These are phyloP conservation scores for Pyricularia pennisetigena DNA, from an alignment of 2,329 filamentous ascomycete species.

Conservation along the genomic window DNA sequence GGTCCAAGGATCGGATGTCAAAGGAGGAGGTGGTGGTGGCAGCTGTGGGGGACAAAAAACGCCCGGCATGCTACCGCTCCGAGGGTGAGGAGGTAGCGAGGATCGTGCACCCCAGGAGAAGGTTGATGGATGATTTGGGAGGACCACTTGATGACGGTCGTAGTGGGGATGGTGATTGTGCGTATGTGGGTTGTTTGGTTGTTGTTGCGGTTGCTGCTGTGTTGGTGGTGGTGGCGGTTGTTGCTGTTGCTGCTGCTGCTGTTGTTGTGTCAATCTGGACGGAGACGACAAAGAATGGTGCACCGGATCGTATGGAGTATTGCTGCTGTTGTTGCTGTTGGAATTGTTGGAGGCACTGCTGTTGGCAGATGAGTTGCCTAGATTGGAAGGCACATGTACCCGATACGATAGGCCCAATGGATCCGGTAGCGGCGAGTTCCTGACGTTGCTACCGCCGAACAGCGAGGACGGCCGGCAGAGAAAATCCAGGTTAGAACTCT, in stretches of 20 bases:
- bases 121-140: background rate
- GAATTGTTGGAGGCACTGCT: background rate
- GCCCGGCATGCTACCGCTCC: background rate
- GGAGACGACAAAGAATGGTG: background rate
- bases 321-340: background rate
- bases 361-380: background rate
- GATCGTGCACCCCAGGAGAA: background rate
- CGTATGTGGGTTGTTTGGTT: background rate
- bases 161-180: background rate
- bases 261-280: background rate
- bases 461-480: background rate
- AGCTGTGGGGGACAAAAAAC: background rate
- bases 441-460: background rate
- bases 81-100: background rate
- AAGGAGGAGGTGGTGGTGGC: background rate
- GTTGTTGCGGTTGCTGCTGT: background rate
- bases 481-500: constrained; percentile 2
- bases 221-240: background rate
- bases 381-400: background rate
- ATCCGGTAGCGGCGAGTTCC: background rate
- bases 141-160: background rate
- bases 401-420: background rate
- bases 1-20: background rate
- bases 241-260: background rate
- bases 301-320: background rate